A percentile compares a stretch with the other conserved stretches of the same genome.
These are phyloP conservation scores for Adansonia rubrostipa DNA, from an alignment of 441 rosid species.

Conservation along the genomic window DNA sequence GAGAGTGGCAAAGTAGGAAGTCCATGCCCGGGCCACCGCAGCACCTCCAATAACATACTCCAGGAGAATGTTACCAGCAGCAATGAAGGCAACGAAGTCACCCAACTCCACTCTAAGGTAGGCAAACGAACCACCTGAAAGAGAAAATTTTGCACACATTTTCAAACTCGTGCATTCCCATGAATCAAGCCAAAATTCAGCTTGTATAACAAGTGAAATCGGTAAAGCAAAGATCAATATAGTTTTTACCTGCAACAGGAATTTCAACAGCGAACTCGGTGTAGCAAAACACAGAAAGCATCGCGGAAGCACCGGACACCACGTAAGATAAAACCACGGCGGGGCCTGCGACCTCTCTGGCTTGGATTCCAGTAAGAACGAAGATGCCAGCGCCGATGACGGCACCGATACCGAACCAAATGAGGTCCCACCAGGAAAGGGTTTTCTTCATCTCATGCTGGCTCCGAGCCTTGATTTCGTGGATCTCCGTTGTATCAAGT, in stretches of 20 bases:
- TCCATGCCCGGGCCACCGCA: slow-evolving; percentile 85
- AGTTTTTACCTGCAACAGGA: slow-evolving; percentile 69
- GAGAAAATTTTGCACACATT: background rate
- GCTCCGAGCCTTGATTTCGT: slow-evolving; percentile 74
- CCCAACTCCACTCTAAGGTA: slow-evolving; percentile 83
- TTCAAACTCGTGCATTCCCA: background rate
- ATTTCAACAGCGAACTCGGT: slow-evolving; percentile 95
- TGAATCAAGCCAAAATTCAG: background rate
- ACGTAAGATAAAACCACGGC: slow-evolving; percentile 79
- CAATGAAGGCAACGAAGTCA: slow-evolving; percentile 79
- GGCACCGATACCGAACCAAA: slow-evolving; percentile 87
- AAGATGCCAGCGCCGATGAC: slow-evolving; percentile 67
- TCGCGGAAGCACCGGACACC: slow-evolving; percentile 75
- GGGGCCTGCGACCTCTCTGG: slow-evolving; percentile 56
- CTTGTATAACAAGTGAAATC: no score
- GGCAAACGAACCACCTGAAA: slow-evolving; percentile 83
- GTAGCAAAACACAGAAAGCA: slow-evolving; percentile 95
- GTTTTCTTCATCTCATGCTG: slow-evolving; percentile 80
- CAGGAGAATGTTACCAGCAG: slow-evolving; percentile 79
- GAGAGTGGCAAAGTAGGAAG: slow-evolving; percentile 83
- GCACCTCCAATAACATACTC: slow-evolving; percentile 76
- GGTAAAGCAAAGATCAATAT: no score
- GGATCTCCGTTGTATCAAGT: slow-evolving; percentile 62
- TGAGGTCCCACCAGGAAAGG: slow-evolving; percentile 84
- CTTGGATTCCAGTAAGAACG: slow-evolving; percentile 81